phyloP scores from a whole-genome alignment of 495 filamentous ascomycete species.

The Clavariopsis aquatica region DNA sequence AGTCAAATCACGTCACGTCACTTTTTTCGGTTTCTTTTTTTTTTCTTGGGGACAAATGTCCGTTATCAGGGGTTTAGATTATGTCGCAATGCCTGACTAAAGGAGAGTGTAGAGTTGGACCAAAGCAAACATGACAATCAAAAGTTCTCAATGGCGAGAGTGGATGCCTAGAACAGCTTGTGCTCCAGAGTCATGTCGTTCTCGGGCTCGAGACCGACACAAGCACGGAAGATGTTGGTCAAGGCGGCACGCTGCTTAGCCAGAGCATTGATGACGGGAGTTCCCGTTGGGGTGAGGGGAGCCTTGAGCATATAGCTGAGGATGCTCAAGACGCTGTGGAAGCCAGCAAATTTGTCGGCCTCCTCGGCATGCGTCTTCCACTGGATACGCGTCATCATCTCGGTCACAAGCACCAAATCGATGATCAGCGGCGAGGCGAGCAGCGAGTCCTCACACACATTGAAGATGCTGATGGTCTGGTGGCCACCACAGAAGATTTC shows the following conservation, averaged over 20 bases:
- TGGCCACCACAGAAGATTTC: slow-evolving; percentile 99
- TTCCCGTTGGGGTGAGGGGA: slow-evolving; percentile 90
- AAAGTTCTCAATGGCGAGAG: background rate
- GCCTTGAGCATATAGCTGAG: slow-evolving; percentile 99
- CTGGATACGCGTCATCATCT: slow-evolving; percentile 97
- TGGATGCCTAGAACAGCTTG: slow-evolving; percentile 88
- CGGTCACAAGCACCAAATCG: slow-evolving; percentile 85
- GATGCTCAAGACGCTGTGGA: slow-evolving; percentile 96
- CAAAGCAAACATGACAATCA: background rate
- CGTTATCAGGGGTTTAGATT: background rate
- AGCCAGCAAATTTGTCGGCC: slow-evolving; percentile 76
- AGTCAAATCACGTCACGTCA: too few relatives aligned
- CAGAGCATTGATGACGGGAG: slow-evolving; percentile 93
- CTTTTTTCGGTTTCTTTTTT: too few relatives aligned
- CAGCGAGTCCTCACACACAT: slow-evolving; percentile 98
- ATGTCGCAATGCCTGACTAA: background rate
- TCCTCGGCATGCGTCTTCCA: slow-evolving; percentile 70
- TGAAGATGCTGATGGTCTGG: slow-evolving; percentile 97
- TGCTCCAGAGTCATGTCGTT: slow-evolving; percentile 99
- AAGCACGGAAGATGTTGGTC: slow-evolving; percentile 98
- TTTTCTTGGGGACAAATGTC: too few relatives aligned
- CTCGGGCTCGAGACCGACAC: slow-evolving; percentile 95
- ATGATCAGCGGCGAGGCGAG: slow-evolving; percentile 98
- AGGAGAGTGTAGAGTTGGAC: background rate
- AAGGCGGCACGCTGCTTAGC: slow-evolving; percentile 94